A percentile compares a stretch with the other conserved stretches of the same genome.
phyloP scores from a whole-genome alignment of 208 protist species.

The Crithidia thermophila region DNA sequence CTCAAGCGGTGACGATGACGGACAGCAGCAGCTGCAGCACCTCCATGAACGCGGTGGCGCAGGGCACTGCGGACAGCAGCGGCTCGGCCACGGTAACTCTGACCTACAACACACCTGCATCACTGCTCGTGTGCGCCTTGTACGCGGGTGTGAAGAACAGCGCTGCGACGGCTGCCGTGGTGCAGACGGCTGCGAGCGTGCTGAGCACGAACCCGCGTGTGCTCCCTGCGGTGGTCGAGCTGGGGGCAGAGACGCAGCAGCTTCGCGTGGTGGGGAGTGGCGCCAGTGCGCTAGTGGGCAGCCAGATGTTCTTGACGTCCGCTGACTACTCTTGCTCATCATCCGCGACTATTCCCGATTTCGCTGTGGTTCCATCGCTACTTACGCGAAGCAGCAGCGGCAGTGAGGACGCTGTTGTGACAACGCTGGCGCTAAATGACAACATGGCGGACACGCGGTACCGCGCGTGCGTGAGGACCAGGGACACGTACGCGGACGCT shows the following conservation, averaged over 20 bases:
- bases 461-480: constrained; percentile 11
- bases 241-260: not conserved
- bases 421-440: constrained; percentile 12
- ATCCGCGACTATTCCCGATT: not conserved
- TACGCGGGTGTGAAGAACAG: constrained; percentile 6
- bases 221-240: not conserved
- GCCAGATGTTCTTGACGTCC: not conserved
- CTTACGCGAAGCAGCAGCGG: not conserved
- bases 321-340: not conserved
- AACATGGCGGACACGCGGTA: constrained; percentile 18
- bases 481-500: constrained; percentile 8
- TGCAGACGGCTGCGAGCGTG: constrained; percentile 6
- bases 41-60: not conserved
- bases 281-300: not conserved
- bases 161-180: not conserved
- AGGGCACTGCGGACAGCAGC: not conserved
- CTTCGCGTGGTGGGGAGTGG: not conserved
- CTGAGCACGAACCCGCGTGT: not conserved
- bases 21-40: not conserved
- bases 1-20: not conserved
- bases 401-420: not conserved
- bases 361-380: constrained; percentile 4
- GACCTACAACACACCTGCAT: not conserved
- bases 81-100: constrained; percentile 5
- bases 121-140: constrained; percentile 13